Base-by-base conservation (phyloP, 1,139 yeast species). In the Petasospora rhodanensis region DNA sequence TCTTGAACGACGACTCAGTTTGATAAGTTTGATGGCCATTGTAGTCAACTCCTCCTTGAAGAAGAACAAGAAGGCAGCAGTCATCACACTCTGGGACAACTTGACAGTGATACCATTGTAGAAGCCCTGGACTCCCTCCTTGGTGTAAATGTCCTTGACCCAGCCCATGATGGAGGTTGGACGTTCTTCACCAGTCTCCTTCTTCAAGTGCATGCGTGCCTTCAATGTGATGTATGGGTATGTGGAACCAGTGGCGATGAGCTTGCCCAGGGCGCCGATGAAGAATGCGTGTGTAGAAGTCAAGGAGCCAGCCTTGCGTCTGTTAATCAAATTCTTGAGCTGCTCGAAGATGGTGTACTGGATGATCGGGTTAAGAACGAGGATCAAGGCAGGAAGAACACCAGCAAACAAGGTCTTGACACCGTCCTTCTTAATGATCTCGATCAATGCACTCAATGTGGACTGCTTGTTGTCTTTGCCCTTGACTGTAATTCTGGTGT, bases 341-440 rank as follows among this genome's bases (percentile, higher is more conserved):
- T 86, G 95, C 62, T 89, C 97, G 57, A 82, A 89, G 31, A 85
- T 76, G 33, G 96, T 85, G 64, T 87, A 89, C 59, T 87, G 96
- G 44, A 89, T 79, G 42, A 89, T 81, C 26, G 97, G 96, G 56
- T 89, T 89, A 46, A 80, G 56, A 34, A 87, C 96, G 40, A 89
- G 68, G 31, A 86, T 76, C 50, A 41, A 68, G 3, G 96, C 95
- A 1, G 96, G 96, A 18, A 80, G 68, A 14, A 89, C 75, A 7
- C 96, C 95, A 14, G 85, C 80, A 59, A 87, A 86, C 35, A 89
- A 68, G 13, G 91, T 75, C 26, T 58, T 58, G 30, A 79, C 55
- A 1, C 96, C 96, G 49, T 85, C 95, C 26, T 70, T 70, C 49
- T 73, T 69, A 39, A 79, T 62, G 34, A 89, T 82, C 21, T 81